Evolutionary conservation across 345 rosid species (phyloP).

Genomic region (Alliaria petiolata): DNA sequence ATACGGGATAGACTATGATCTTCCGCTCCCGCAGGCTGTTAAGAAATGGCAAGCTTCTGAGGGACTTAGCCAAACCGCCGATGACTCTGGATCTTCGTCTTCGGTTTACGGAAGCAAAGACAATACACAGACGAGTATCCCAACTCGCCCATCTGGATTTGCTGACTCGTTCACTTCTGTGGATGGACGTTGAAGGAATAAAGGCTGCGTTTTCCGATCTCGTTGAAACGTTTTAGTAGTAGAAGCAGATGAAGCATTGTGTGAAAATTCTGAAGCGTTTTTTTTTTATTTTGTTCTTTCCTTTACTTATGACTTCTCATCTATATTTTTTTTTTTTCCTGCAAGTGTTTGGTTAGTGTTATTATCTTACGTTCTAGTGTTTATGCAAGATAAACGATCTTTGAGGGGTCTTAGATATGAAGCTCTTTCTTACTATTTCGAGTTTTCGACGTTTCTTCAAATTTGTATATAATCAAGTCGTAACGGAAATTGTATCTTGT

Average conservation of each 20-base stretch:
- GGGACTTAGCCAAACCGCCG: slow-evolving; percentile 44
- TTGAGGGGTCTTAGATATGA: not conserved
- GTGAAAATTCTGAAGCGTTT: slow-evolving; percentile 1
- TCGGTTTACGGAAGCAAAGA: slow-evolving; percentile 41
- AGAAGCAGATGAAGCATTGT: slow-evolving; percentile 22
- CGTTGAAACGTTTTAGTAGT: slow-evolving; percentile 11
- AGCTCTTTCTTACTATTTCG: not conserved
- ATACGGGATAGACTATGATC: slow-evolving; percentile 62
- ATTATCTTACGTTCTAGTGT: too few species aligned
- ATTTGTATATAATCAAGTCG: not conserved
- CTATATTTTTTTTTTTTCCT: not conserved
- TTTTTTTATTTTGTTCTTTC: not conserved
- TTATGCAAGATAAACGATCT: too few species aligned
- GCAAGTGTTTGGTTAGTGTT: slow-evolving; percentile 23
- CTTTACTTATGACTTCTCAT: not conserved
- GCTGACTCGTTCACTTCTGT: slow-evolving; percentile 83
- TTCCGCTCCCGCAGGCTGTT: slow-evolving; percentile 65
- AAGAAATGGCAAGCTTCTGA: slow-evolving; percentile 73
- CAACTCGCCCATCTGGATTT: slow-evolving; percentile 76
- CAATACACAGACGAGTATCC: slow-evolving; percentile 82
- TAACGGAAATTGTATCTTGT: not conserved
- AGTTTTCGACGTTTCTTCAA: not conserved
- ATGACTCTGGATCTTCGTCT: slow-evolving; percentile 46
- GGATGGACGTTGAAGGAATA: slow-evolving; percentile 62
- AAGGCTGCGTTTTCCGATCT: not conserved